phyloP scores from a whole-genome alignment of 1,139 yeast species.

The Debaryomyces coudertii region DNA sequence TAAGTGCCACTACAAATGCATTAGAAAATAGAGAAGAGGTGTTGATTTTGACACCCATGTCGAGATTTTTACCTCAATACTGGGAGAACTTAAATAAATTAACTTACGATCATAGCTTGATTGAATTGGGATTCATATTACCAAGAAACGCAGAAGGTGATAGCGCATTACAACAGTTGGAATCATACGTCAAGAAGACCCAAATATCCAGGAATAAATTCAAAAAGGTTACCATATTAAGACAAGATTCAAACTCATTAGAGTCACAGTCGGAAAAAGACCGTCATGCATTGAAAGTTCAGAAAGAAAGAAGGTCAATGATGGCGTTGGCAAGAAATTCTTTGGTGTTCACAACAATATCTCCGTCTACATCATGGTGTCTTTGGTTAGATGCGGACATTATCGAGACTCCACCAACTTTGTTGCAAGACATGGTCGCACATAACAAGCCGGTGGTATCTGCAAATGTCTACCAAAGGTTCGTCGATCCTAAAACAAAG shows the following conservation, averaged over 20 bases:
- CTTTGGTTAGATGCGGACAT: conserved; percentile 96
- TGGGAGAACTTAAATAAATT: conserved; percentile 81
- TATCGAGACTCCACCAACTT: conserved; percentile 78
- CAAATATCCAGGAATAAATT: conserved; percentile 66
- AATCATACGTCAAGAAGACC: conserved; percentile 63
- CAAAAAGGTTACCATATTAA: conserved; percentile 78
- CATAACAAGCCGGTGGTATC: conserved; percentile 87
- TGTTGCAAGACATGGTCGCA: conserved; percentile 84
- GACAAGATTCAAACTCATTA: conserved; percentile 86
- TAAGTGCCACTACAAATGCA: conserved; percentile 71
- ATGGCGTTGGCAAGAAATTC: conserved; percentile 97
- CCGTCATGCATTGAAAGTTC: conserved; percentile 71
- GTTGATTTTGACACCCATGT: conserved; percentile 84
- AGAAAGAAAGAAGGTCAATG: conserved; percentile 82
- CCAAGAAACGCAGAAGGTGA: conserved; percentile 86
- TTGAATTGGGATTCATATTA: conserved; percentile 88
- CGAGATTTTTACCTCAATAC: conserved; percentile 78
- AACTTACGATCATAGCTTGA: conserved; percentile 79
- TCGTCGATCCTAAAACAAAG: conserved; percentile 57
- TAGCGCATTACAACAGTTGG: conserved; percentile 67
- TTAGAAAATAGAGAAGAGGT: conserved; percentile 78
- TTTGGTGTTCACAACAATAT: conserved; percentile 81
- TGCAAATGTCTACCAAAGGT: conserved; percentile 92
- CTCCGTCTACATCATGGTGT: conserved; percentile 92
- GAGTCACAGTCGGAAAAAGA: conserved; percentile 75